Evolutionary conservation across 176 grass and related monocot species (phyloP).

Genomic region (Olyra latifolia): DNA sequence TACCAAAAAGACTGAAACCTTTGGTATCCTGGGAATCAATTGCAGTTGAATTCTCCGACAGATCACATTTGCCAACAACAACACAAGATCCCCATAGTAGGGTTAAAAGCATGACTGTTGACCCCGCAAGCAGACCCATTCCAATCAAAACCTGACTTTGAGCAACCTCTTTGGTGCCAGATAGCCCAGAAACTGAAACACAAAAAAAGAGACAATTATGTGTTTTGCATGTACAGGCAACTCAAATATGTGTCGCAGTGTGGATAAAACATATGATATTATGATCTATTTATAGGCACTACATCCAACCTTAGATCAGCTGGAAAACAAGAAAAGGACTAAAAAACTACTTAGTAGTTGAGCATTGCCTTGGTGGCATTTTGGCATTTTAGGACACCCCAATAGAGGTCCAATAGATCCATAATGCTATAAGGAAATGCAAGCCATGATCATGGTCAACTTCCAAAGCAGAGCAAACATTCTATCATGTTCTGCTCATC

Average conservation of each 20-base stretch:
- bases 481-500: background rate
- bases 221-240: background rate
- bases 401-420: background rate
- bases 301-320: background rate
- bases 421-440: background rate
- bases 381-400: background rate
- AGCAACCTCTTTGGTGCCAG: constrained; percentile 82
- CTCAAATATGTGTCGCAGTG: background rate
- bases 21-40: constrained; percentile 66
- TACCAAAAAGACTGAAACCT: constrained; percentile 73
- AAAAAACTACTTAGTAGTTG: background rate
- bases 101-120: constrained; percentile 88
- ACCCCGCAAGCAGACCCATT: constrained; percentile 91
- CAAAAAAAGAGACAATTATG: background rate
- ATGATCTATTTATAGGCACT: background rate
- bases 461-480: background rate
- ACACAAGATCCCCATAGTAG: constrained; percentile 90
- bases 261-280: background rate
- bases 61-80: constrained; percentile 79
- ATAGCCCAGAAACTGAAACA: constrained; percentile 80
- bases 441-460: background rate
- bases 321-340: background rate
- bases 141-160: constrained; percentile 95
- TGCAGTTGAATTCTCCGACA: constrained; percentile 58
- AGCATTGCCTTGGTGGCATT: background rate